Evolutionary conservation across 2,329 filamentous ascomycete genomes (phyloP).

Genomic region (Alternaria longipes): DNA sequence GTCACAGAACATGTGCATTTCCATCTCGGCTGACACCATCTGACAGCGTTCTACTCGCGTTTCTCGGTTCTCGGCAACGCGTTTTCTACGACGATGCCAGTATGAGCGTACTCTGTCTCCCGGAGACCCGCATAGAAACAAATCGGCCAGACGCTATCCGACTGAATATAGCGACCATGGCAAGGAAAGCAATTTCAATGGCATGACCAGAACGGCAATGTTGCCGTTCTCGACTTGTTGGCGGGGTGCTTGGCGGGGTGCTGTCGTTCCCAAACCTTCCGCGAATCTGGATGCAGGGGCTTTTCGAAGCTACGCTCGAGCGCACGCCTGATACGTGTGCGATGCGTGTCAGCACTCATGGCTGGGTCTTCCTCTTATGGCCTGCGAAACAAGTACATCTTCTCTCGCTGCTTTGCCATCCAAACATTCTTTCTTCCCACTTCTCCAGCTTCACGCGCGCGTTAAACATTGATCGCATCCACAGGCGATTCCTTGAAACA

Average conservation of each 20-base stretch:
- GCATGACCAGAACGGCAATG: constrained; percentile 12
- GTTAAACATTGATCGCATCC: constrained; percentile 18
- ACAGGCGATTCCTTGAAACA: constrained; percentile 18
- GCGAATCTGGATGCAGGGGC: constrained; percentile 31
- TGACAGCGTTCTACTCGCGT: constrained; percentile 13
- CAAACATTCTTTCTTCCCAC: constrained; percentile 25
- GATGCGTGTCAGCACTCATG: constrained; percentile 22
- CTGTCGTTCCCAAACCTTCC: constrained; percentile 29
- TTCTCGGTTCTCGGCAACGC: constrained; percentile 17
- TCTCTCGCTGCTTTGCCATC: constrained; percentile 27
- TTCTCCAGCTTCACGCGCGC: constrained; percentile 20
- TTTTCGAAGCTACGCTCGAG: constrained; percentile 23
- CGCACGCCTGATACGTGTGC: constrained; percentile 29
- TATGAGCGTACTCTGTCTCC: constrained; percentile 19
- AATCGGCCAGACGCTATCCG: constrained; percentile 22
- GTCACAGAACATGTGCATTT: constrained; percentile 10
- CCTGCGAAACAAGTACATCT: constrained; percentile 41
- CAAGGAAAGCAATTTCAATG: constrained; percentile 5
- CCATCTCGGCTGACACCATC: constrained; percentile 15
- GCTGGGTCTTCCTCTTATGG: constrained; percentile 20
- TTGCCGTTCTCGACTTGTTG: constrained; percentile 23
- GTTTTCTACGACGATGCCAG: constrained; percentile 25
- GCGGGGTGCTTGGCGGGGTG: constrained; percentile 33
- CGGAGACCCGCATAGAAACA: constrained; percentile 18
- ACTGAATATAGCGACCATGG: constrained; percentile 4